These are phyloP conservation scores for Rhodotorula glutinis DNA, from an alignment of 1,284 basidiomycete genomes.

Conservation along the genomic window DNA sequence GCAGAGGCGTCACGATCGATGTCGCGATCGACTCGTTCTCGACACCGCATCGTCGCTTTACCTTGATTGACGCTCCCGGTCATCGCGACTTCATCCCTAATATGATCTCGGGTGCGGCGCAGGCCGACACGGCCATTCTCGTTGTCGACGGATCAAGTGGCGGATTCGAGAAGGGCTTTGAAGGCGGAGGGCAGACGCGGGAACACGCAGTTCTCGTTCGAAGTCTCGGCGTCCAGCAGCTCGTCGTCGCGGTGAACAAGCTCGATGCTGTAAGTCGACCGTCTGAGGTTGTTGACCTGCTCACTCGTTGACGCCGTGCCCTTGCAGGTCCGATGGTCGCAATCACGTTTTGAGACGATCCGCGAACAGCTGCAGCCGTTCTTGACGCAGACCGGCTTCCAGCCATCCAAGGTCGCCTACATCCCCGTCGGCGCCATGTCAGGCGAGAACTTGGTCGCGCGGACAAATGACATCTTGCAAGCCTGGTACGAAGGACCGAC, in stretches of 20 bases:
- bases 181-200: slow-evolving; percentile 90
- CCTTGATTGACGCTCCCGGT: slow-evolving; percentile 91
- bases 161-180: slow-evolving; percentile 94
- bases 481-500: slow-evolving; percentile 85
- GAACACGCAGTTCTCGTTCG: slow-evolving; percentile 91
- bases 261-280: slow-evolving; percentile 84
- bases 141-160: slow-evolving; percentile 87
- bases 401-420: slow-evolving; percentile 71
- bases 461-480: slow-evolving; percentile 57
- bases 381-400: slow-evolving; percentile 81
- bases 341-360: slow-evolving; percentile 81
- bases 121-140: slow-evolving; percentile 93
- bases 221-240: slow-evolving; percentile 89
- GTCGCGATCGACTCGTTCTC: slow-evolving; percentile 79
- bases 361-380: slow-evolving; percentile 71
- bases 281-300: slow-evolving; percentile 82
- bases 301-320: slow-evolving; percentile 65
- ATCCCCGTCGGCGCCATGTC: slow-evolving; percentile 86
- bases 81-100: slow-evolving; percentile 98
- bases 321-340: slow-evolving; percentile 75
- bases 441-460: slow-evolving; percentile 75
- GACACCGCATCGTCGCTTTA: slow-evolving; percentile 75
- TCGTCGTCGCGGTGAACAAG: slow-evolving; percentile 93
- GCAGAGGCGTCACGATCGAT: slow-evolving; percentile 95
- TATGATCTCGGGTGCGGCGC: slow-evolving; percentile 97